These are phyloP conservation scores for Aspergillus cejpii DNA, from an alignment of 2,329 filamentous ascomycete species.

Conservation along the genomic window DNA sequence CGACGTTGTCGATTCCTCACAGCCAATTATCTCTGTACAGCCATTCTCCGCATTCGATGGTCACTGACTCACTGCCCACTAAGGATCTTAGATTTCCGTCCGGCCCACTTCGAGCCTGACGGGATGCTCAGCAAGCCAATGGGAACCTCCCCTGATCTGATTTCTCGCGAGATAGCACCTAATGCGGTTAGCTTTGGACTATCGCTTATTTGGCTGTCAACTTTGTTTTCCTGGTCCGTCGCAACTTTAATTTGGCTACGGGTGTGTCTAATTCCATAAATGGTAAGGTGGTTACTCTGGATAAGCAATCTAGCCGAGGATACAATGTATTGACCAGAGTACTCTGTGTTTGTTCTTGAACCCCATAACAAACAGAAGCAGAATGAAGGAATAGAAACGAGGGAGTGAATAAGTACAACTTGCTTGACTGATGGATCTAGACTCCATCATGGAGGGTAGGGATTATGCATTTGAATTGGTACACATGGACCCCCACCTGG, in stretches of 20 bases:
- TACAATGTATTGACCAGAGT: neutral
- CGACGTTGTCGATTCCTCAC: neutral
- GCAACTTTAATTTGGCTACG: slow-evolving; percentile 5
- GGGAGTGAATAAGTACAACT: too few relatives aligned
- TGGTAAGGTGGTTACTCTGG: too few relatives aligned
- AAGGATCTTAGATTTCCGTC: slow-evolving; percentile 1
- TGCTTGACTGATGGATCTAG: neutral
- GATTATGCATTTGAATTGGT: too few relatives aligned
- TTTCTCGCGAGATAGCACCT: slow-evolving; percentile 23
- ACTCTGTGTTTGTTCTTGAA: too few relatives aligned
- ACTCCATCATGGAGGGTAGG: neutral
- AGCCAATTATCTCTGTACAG: slow-evolving; percentile 5
- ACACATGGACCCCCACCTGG: slow-evolving; percentile 1
- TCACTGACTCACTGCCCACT: neutral
- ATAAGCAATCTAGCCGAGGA: too few relatives aligned
- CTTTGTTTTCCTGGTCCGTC: slow-evolving; percentile 5
- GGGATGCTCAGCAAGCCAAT: neutral
- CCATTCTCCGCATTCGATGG: slow-evolving; percentile 16
- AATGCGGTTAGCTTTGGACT: slow-evolving; percentile 15
- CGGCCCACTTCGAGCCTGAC: neutral
- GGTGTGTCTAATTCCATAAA: too few relatives aligned
- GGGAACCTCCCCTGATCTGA: slow-evolving; percentile 3
- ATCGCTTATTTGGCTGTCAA: slow-evolving; percentile 10
- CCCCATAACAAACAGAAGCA: too few relatives aligned
- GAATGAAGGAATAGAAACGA: too few relatives aligned